These are phyloP conservation scores for Beauveria medogensis DNA, from an alignment of 2,329 filamentous ascomycete genomes.

Conservation along the genomic window DNA sequence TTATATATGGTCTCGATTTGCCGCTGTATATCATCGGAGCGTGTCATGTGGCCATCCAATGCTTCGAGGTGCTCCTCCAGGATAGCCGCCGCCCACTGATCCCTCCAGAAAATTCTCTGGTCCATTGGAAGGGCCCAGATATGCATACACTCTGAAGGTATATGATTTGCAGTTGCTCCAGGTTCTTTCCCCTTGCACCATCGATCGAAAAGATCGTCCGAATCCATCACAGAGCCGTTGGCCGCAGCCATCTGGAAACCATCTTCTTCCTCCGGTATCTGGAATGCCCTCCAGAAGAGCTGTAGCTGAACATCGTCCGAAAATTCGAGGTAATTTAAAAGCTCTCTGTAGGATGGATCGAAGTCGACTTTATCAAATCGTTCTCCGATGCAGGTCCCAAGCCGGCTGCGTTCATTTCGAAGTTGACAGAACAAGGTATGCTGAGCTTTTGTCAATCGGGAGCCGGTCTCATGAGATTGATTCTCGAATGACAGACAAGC, in stretches of 20 bases:
- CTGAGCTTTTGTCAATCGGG: neutral
- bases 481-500: slow-evolving; percentile 27
- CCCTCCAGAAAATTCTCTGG: slow-evolving; percentile 27
- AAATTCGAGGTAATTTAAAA: slow-evolving; percentile 11
- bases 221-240: neutral
- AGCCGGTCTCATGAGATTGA: neutral
- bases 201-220: slow-evolving; percentile 41
- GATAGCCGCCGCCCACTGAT: slow-evolving; percentile 37
- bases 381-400: neutral
- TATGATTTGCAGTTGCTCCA: slow-evolving; percentile 19
- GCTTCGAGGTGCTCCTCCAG: slow-evolving; percentile 40
- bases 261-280: neutral
- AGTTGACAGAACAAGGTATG: neutral
- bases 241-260: neutral
- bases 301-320: neutral
- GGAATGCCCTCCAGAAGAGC: slow-evolving; percentile 5
- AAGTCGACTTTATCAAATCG: neutral
- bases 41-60: slow-evolving; percentile 29
- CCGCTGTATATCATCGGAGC: slow-evolving; percentile 28
- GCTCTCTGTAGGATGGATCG: neutral
- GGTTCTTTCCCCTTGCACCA: slow-evolving; percentile 44
- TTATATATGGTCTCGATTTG: neutral
- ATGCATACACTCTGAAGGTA: neutral
- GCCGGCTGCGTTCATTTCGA: neutral
- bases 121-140: slow-evolving; percentile 46